These are phyloP conservation scores for Claviceps citrina DNA, from an alignment of 2,329 filamentous ascomycete genomes.

Conservation along the genomic window DNA sequence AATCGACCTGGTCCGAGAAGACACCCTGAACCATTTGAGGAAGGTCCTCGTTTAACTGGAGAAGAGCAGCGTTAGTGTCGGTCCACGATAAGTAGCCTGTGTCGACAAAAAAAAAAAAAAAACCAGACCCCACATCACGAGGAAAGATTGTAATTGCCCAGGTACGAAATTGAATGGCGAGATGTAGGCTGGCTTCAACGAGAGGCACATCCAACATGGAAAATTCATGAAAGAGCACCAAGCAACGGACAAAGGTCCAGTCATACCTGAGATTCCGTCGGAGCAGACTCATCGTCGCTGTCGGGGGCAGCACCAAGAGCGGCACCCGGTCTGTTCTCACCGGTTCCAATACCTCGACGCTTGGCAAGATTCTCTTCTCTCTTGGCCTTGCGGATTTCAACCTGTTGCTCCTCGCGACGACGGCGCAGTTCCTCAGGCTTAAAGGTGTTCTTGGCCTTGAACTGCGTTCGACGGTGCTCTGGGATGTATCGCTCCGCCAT, in stretches of 20 bases:
- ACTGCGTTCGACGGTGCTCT: slow-evolving; percentile 96
- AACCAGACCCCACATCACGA: slow-evolving; percentile 21
- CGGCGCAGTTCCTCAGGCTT: slow-evolving; percentile 97
- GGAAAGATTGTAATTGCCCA: slow-evolving; percentile 5
- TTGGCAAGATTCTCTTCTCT: slow-evolving; percentile 98
- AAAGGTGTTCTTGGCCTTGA: slow-evolving; percentile 99
- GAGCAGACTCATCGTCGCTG: slow-evolving; percentile 91
- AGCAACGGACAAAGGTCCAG: slow-evolving; percentile 3
- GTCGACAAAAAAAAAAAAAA: no score
- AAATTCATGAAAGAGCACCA: not conserved
- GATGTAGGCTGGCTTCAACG: not conserved
- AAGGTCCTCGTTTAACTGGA: slow-evolving; percentile 94
- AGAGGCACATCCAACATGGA: slow-evolving; percentile 3
- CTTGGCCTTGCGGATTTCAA: slow-evolving; percentile 97
- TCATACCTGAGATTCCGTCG: slow-evolving; percentile 86
- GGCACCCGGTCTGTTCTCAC: slow-evolving; percentile 65
- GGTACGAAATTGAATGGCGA: not conserved
- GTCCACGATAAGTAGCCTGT: slow-evolving; percentile 12
- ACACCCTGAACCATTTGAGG: slow-evolving; percentile 96
- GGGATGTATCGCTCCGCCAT: slow-evolving; percentile 99
- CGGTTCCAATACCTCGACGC: slow-evolving; percentile 79
- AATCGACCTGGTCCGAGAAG: slow-evolving; percentile 96
- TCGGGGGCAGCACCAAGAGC: slow-evolving; percentile 78
- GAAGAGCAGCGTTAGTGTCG: not conserved
- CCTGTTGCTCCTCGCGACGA: slow-evolving; percentile 96